Evolutionary conservation across 495 filamentous ascomycete species (phyloP).

Genomic region (Margaritispora aquatica): DNA sequence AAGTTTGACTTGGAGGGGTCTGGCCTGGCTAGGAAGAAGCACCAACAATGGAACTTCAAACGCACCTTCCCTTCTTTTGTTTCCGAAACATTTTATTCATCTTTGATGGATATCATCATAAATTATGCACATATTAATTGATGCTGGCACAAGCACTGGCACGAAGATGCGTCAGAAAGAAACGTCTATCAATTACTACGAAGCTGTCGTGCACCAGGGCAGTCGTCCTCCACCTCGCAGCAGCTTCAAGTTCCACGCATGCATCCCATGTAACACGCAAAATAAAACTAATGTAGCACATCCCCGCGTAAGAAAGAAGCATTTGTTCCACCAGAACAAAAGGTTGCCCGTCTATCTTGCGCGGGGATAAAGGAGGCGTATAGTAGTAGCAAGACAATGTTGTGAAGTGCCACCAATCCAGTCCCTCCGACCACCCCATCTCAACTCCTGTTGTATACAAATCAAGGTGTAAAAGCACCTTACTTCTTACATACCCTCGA

Average conservation of each 20-base stretch:
- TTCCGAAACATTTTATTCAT: neutral
- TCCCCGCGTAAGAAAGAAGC: conserved; percentile 2
- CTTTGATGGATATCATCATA: neutral
- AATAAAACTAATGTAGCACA: conserved; percentile 22
- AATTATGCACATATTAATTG: neutral
- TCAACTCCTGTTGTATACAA: conserved; percentile 4
- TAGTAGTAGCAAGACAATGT: conserved; percentile 26
- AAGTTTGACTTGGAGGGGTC: neutral
- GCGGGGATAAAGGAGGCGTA: conserved; percentile 9
- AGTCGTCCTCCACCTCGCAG: neutral
- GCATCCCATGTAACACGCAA: conserved; percentile 2
- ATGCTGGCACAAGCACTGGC: too few species aligned
- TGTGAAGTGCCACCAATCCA: conserved; percentile 25
- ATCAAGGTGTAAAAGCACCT: neutral
- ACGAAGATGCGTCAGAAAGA: too few species aligned
- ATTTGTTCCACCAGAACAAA: neutral
- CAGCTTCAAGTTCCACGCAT: conserved; percentile 1
- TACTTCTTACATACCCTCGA: conserved; percentile 79
- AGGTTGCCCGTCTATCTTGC: conserved; percentile 5
- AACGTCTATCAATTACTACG: conserved; percentile 20
- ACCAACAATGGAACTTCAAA: too few species aligned
- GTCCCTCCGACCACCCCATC: neutral
- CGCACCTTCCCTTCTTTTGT: neutral
- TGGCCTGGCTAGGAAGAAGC: neutral
- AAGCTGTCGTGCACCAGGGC: neutral